Evolutionary conservation across 768 basidiomycete species (phyloP), one percentile per base, ranked within the genome.

Genomic region (Kwoniella mangroviensis): DNA sequence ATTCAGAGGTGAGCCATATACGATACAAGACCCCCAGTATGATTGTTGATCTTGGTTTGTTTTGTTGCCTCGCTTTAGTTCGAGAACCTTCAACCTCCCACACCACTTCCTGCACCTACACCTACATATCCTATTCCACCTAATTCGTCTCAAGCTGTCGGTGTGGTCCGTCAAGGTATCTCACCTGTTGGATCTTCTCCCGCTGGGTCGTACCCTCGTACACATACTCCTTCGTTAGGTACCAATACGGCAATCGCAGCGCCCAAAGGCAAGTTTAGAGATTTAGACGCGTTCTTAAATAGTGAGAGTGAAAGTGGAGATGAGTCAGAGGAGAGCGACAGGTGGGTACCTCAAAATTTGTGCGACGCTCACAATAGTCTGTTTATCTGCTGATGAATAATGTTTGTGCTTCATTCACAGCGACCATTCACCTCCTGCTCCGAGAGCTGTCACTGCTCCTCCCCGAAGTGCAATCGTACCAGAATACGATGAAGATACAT

Each of bases 1-100:
- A 93, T 70, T 79, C 81, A 6, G 79, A 82, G 72, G 80, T 82
- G 54, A 63, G 79, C 34, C 34, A 34, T 34, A 34, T 34, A 7
- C 34, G 34, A 34, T 34, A 34, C 34, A 34, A 34, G 34, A 34
- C 34, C 34, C 34, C 34, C 34, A 34, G 34, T 34, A 34, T 34
- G 34, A 34, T 34, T 1, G 34, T 34, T 34, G 13, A 19, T 22
- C 22, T 58, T 21, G 19, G 17, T 57, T 34, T 9, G 22, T 7
- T 22, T 34, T 22, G 17, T 55, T 15, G 9, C 51, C 21, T 41
- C 3, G 34, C 24, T 53, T 34, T 40, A 63, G 59, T 62, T 69
- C 52, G 68, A 69, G 21, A 57, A 69, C 43, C 61, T 41, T 42
- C 41, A 64, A 62, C 34, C 59, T 15, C 54, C 55, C 17, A 63